Base-by-base conservation (phyloP, 2,329 filamentous ascomycete genomes). In the Tolypocladium cylindrosporum region DNA sequence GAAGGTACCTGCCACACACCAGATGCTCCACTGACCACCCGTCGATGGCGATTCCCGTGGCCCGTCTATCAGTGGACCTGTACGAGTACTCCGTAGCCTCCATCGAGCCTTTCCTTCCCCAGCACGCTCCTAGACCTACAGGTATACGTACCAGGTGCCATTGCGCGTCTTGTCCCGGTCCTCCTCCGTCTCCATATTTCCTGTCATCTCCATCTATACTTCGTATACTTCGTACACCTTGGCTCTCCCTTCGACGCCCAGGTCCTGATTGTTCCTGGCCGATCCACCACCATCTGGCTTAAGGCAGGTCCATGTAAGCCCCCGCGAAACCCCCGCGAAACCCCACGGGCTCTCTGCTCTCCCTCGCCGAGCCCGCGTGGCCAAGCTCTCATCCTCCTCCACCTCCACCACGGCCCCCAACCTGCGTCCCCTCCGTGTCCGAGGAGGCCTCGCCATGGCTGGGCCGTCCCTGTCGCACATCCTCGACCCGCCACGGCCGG, bases 401-500 rank as follows among this genome's bases (percentile, higher is more conserved):
- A 53, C 45, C 55, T 58, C 41, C 13, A 19, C 40, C 50, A 19
- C 43, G 41, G 36, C 55, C 41, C 31, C 16, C 13, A 36, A 53
- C 45, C 37, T 39, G 52, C 43, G 7, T 37, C 55, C 48, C 54
- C 54, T 58, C 52, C 58, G 51, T 41, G 31, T 48, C 52, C 55
- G n/a, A 40, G 27, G 50, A 59, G 55, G 51, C 51, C 56, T 48
- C 52, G 58, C 60, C 58, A 72, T 72, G 71, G 64, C 68, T 37
- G 67, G 67, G 40, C 67, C 67, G 50, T 68, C 66, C 41, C 64
- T 71, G 54, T 69, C 69, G 40, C 68, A 69, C 45, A 67, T 71
- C 55, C 66, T 71, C 57, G 65, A 69, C 54, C 62, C 65, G 69
- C 62, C 67, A 55, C 63, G 61, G 52, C 67, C 68, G 48, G 55